A percentile compares a stretch with the other conserved stretches of the same genome.
phyloP scores from a whole-genome alignment of 345 rosid genomes.

The Populus alba region DNA sequence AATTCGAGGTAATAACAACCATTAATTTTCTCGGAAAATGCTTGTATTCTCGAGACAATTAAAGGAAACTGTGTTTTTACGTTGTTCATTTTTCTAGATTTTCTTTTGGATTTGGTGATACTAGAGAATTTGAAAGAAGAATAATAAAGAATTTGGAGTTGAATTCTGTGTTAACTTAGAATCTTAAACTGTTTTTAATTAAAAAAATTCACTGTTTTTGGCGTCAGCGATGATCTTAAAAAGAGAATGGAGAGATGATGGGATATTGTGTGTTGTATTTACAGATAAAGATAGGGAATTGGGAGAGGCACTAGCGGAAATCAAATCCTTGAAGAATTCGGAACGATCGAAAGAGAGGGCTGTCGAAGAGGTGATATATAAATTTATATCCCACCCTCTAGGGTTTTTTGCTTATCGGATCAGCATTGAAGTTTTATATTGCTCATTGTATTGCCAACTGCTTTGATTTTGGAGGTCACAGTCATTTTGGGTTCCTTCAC shows the following conservation, averaged over 20 bases:
- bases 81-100: not conserved
- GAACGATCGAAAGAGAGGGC: constrained; percentile 45
- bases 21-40: not conserved
- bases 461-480: not conserved
- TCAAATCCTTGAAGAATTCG: constrained; percentile 39
- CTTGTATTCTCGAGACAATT: not conserved
- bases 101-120: not conserved
- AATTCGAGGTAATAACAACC: not conserved
- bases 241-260: not conserved
- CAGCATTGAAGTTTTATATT: not conserved
- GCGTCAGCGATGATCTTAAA: not conserved
- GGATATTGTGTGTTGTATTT: not conserved
- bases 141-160: not conserved
- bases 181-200: not conserved
- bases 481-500: not conserved
- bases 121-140: not conserved
- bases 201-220: not conserved
- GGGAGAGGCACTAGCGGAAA: constrained; percentile 45
- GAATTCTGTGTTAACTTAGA: not conserved
- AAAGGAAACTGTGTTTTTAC: not conserved
- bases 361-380: constrained; percentile 43
- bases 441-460: not conserved
- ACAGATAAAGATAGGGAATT: constrained; percentile 50
- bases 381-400: not conserved
- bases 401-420: not conserved